A percentile compares a stretch with the other conserved stretches of the same genome.
These are phyloP conservation scores for Cicer chorassanicum DNA, from an alignment of 306 rosid species.

Conservation along the genomic window DNA sequence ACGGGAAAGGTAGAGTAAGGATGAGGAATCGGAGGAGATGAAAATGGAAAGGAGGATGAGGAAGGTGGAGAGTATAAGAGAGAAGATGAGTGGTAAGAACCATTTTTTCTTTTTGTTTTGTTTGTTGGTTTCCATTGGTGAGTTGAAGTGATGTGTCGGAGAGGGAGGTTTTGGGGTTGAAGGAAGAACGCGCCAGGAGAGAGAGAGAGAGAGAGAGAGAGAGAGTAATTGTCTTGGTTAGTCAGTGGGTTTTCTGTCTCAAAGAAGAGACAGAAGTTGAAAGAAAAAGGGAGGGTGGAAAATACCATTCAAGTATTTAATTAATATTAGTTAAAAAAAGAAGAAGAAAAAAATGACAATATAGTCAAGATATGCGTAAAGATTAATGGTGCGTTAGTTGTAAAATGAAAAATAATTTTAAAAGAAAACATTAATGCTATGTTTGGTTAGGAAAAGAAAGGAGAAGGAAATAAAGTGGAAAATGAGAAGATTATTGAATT, in stretches of 20 bases:
- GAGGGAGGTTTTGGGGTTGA: not conserved
- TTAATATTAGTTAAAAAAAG: too few species aligned
- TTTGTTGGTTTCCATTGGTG: conserved; percentile 54
- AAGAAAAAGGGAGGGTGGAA: not conserved
- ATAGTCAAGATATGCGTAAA: too few species aligned
- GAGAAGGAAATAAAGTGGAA: too few species aligned
- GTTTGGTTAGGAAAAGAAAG: too few species aligned
- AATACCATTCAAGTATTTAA: not conserved
- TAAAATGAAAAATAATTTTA: too few species aligned
- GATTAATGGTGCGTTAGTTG: too few species aligned
- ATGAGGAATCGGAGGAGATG: conserved; percentile 49
- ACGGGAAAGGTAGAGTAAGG: conserved; percentile 38
- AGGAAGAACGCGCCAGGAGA: not conserved
- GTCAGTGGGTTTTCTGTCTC: not conserved
- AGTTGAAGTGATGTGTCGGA: not conserved
- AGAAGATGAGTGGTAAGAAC: conserved; percentile 46
- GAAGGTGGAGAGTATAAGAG: conserved; percentile 47
- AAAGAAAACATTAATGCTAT: too few species aligned
- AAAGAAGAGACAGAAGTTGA: not conserved
- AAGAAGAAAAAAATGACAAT: too few species aligned
- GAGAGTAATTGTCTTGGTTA: not conserved
- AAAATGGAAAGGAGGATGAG: conserved; percentile 48
- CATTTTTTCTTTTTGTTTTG: conserved; percentile 53
- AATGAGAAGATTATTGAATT: too few species aligned
- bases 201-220: not conserved